phyloP scores from a whole-genome alignment of 495 filamentous ascomycete species.

The Aspergillus avenaceus region DNA sequence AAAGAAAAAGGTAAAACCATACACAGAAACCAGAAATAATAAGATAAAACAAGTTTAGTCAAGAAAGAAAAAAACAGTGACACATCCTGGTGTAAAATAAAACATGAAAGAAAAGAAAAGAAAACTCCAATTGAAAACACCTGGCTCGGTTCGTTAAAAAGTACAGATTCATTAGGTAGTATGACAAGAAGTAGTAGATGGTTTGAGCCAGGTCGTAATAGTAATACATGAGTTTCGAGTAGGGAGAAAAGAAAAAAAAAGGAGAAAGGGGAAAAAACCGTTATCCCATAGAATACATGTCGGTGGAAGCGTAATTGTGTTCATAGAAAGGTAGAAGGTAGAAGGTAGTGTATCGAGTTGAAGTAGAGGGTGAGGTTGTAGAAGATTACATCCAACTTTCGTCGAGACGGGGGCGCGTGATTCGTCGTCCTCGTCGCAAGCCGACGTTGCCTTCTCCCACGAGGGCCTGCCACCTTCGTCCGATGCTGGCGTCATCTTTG shows the following conservation, averaged over 20 bases:
- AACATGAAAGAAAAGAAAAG: constrained; percentile 5
- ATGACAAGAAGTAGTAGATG: constrained; percentile 6
- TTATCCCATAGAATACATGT: constrained; percentile 12
- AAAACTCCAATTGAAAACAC: too few relatives aligned
- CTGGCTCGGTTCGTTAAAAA: too few relatives aligned
- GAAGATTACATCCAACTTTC: constrained; percentile 28
- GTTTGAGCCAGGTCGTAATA: constrained; percentile 3
- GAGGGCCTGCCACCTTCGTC: constrained; percentile 65
- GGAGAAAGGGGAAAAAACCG: constrained; percentile 5
- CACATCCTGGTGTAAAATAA: constrained; percentile 23
- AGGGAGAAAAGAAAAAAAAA: not conserved
- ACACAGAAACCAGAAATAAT: constrained; percentile 1
- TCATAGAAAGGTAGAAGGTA: constrained; percentile 4
- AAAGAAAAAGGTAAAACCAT: not conserved
- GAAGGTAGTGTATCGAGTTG: not conserved
- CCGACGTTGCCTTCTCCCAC: constrained; percentile 56
- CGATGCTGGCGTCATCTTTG: constrained; percentile 59
- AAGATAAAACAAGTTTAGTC: too few relatives aligned
- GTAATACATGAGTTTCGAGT: constrained; percentile 7
- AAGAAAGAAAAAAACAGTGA: constrained; percentile 17
- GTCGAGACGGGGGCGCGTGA: constrained; percentile 50
- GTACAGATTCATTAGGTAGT: not conserved
- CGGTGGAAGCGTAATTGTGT: constrained; percentile 1
- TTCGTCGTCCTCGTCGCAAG: constrained; percentile 40
- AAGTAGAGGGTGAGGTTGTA: too few relatives aligned